These are phyloP conservation scores for Seiridium cupressi DNA, from an alignment of 2,329 filamentous ascomycete genomes.

Conservation along the genomic window DNA sequence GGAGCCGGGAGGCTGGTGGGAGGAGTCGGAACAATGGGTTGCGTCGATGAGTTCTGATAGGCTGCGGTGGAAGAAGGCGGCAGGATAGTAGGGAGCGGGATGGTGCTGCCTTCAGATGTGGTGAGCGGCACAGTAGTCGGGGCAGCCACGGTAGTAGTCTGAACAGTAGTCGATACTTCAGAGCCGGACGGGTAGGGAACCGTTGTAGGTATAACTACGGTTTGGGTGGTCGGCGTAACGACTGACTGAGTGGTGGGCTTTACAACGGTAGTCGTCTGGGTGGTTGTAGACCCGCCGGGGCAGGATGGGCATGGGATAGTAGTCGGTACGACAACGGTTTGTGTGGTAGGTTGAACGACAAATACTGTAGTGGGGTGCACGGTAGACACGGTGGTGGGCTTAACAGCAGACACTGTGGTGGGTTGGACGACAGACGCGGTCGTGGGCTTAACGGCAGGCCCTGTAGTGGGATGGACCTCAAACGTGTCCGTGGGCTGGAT, in stretches of 20 bases:
- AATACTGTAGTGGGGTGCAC: background rate
- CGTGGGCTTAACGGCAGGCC: background rate
- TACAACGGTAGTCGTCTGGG: background rate
- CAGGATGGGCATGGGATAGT: background rate
- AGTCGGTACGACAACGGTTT: background rate
- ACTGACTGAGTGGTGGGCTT: background rate
- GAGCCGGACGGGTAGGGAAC: no score
- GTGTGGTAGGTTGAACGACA: background rate
- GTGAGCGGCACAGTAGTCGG: background rate
- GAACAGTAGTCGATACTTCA: background rate
- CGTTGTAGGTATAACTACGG: background rate
- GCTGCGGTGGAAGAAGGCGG: background rate
- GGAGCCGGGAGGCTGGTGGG: no score
- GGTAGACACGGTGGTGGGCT: background rate
- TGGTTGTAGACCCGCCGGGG: background rate
- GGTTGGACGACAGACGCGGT: background rate
- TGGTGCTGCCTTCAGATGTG: background rate
- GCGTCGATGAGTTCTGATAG: no score
- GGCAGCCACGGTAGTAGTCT: background rate
- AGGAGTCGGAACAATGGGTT: no score
- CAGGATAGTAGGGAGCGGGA: background rate
- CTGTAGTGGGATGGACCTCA: background rate
- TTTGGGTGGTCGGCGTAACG: background rate
- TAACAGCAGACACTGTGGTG: background rate
- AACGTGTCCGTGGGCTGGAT: no score